A percentile compares a stretch with the other conserved stretches of the same genome.
Evolutionary conservation across 306 rosid species (phyloP).

Genomic region (Purshia tridentata): DNA sequence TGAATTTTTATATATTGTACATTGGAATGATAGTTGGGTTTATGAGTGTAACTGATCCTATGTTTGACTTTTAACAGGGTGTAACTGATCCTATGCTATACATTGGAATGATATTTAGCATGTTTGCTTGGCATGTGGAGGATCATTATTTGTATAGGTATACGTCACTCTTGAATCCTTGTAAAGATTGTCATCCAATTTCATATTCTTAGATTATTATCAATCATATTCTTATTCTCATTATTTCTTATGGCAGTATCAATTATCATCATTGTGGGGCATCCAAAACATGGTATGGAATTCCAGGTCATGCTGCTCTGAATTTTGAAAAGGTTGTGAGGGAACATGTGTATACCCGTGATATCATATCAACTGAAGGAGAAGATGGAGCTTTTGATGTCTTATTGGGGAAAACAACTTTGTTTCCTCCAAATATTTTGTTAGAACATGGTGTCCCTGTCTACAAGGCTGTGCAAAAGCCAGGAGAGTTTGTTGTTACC

Average conservation of each 20-base stretch:
- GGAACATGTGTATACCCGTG: slow-evolving; percentile 78
- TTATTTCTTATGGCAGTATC: slow-evolving; percentile 58
- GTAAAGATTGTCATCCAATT: slow-evolving; percentile 5
- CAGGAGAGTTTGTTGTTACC: slow-evolving; percentile 88
- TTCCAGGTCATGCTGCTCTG: slow-evolving; percentile 88
- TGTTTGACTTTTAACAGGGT: slow-evolving; percentile 63
- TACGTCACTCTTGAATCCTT: slow-evolving; percentile 1
- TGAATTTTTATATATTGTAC: neutral
- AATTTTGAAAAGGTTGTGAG: slow-evolving; percentile 83
- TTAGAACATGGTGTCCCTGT: slow-evolving; percentile 83
- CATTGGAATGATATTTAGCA: slow-evolving; percentile 94
- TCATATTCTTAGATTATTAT: neutral
- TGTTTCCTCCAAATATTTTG: slow-evolving; percentile 89
- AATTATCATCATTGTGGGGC: slow-evolving; percentile 98
- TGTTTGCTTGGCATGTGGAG: slow-evolving; percentile 99
- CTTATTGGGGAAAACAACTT: slow-evolving; percentile 84
- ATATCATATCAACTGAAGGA: slow-evolving; percentile 75
- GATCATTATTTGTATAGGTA: slow-evolving; percentile 97
- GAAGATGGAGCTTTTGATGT: slow-evolving; percentile 98
- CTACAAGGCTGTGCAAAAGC: slow-evolving; percentile 91
- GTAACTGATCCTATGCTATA: slow-evolving; percentile 97
- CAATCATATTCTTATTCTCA: slow-evolving; percentile 19
- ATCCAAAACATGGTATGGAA: slow-evolving; percentile 97
- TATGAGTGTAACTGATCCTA: slow-evolving; percentile 90
- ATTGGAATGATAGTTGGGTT: slow-evolving; percentile 12